Evolutionary conservation across 2,329 filamentous ascomycete genomes (phyloP).

Genomic region (Colletotrichum musae): DNA sequence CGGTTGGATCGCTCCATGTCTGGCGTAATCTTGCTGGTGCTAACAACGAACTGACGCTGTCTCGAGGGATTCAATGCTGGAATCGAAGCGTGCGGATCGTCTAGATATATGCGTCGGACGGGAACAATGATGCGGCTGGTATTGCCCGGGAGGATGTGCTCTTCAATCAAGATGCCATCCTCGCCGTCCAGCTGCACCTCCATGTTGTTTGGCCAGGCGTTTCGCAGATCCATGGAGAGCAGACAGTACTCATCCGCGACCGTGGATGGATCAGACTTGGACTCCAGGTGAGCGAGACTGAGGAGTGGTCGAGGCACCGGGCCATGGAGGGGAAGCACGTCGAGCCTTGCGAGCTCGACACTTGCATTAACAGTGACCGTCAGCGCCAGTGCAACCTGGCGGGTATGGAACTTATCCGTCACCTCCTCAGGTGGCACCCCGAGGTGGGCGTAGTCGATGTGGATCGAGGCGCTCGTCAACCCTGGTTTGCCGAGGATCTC

Average conservation of each 20-base stretch:
- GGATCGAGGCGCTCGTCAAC: conserved; percentile 82
- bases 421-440: conserved; percentile 78
- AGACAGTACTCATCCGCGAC: conserved; percentile 75
- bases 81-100: conserved; percentile 83
- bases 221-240: conserved; percentile 86
- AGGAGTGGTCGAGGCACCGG: conserved; percentile 75
- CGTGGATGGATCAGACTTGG: conserved; percentile 56
- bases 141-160: conserved; percentile 75
- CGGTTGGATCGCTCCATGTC: conserved; percentile 83
- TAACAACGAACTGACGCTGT: conserved; percentile 95
- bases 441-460: conserved; percentile 90
- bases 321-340: conserved; percentile 81
- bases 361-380: conserved; percentile 94
- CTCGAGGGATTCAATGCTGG: conserved; percentile 84
- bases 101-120: conserved; percentile 80
- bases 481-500: conserved; percentile 91
- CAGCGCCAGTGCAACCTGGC: conserved; percentile 84
- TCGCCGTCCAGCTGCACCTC: conserved; percentile 73
- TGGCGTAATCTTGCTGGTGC: conserved; percentile 81
- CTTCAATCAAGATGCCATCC: conserved; percentile 64
- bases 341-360: conserved; percentile 84
- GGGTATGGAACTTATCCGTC: conserved; percentile 83
- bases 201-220: conserved; percentile 89
- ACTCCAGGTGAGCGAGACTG: conserved; percentile 56
- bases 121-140: conserved; percentile 83